A percentile compares a stretch with the other conserved stretches of the same genome.
These are phyloP conservation scores for Phytophthora citricola DNA, from an alignment of 352 stramenopile species.

Conservation along the genomic window DNA sequence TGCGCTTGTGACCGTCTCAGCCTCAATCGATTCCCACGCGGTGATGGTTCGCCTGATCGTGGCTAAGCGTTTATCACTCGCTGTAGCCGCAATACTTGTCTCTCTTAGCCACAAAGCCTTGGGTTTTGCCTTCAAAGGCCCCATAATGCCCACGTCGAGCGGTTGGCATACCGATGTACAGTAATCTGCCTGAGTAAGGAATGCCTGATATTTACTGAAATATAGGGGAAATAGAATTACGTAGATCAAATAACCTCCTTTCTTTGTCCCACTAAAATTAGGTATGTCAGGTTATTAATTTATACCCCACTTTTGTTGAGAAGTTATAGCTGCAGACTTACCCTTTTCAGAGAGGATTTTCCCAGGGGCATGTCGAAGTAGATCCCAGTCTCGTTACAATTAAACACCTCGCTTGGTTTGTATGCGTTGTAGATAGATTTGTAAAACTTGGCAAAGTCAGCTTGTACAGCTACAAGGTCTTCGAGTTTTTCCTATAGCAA, in stretches of 20 bases:
- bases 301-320: conserved; percentile 8
- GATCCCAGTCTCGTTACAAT: conserved; percentile 10
- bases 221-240: no score
- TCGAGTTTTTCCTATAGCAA: conserved; percentile 15
- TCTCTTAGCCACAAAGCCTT: conserved; percentile 11
- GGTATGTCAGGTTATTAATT: no score
- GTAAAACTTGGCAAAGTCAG: conserved; percentile 15
- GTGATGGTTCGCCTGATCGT: conserved; percentile 15
- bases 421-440: conserved; percentile 6
- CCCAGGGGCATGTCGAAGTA: conserved; percentile 8
- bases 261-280: no score
- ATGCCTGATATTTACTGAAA: no score
- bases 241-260: no score
- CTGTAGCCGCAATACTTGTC: conserved; percentile 1
- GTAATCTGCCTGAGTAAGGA: no score
- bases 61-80: conserved; percentile 9
- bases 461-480: conserved; percentile 3
- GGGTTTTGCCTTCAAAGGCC: conserved; percentile 8
- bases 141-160: conserved; percentile 29
- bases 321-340: conserved; percentile 8
- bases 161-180: conserved; percentile 24
- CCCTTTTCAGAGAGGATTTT: conserved; percentile 14
- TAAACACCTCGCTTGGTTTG: conserved; percentile 10
- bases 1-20: conserved; percentile 1
- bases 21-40: conserved; percentile 15